Evolutionary conservation across 495 filamentous ascomycete genomes (phyloP).

Genomic region (Daldinia childiae): DNA sequence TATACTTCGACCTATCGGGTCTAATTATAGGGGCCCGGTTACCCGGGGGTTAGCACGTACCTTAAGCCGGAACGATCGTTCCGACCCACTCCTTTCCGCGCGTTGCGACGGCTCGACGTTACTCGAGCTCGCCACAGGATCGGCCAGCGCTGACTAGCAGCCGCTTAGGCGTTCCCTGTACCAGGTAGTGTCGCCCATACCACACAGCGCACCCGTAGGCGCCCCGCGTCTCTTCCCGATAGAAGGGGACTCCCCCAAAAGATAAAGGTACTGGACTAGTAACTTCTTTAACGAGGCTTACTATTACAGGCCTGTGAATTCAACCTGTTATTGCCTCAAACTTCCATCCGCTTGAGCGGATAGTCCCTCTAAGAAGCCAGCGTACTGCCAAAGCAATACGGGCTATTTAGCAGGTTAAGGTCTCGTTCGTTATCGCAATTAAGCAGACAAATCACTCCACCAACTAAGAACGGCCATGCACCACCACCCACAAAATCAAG

Average conservation of each 20-base stretch:
- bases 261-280: too few relatives aligned
- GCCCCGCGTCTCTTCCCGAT: too few relatives aligned
- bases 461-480: slow-evolving; percentile 15
- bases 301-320: too few relatives aligned
- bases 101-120: background rate
- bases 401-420: slow-evolving; percentile 14
- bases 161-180: too few relatives aligned
- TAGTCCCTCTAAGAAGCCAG: slow-evolving; percentile 14
- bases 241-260: too few relatives aligned
- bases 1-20: slow-evolving; percentile 1
- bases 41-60: slow-evolving; percentile 4
- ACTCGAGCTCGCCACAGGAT: background rate
- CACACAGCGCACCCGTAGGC: too few relatives aligned
- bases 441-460: slow-evolving; percentile 16
- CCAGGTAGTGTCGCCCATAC: too few relatives aligned
- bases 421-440: slow-evolving; percentile 16
- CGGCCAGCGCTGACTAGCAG: too few relatives aligned
- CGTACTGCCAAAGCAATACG: slow-evolving; percentile 15
- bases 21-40: background rate
- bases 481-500: slow-evolving; percentile 15
- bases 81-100: background rate
- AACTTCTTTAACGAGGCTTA: too few relatives aligned
- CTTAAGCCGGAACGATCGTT: background rate
- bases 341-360: slow-evolving; percentile 15
- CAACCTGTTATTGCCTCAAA: slow-evolving; percentile 14